These are phyloP conservation scores for Vicia faba DNA, from an alignment of 306 rosid species.

Conservation along the genomic window DNA sequence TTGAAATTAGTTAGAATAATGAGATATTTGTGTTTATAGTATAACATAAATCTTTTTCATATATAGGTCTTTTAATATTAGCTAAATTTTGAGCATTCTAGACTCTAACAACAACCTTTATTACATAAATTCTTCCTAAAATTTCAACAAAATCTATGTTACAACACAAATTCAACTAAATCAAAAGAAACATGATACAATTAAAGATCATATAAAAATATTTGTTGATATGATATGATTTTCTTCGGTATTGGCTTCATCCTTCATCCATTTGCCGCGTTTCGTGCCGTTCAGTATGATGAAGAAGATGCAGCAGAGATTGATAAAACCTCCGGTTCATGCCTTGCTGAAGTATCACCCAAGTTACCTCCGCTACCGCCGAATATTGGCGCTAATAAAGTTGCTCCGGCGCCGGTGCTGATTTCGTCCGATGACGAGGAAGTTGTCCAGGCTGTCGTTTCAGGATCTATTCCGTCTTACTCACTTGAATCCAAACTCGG, in stretches of 20 bases:
- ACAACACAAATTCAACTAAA: too few relatives aligned
- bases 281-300: slow-evolving; percentile 56
- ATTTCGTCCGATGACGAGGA: slow-evolving; percentile 60
- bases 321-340: slow-evolving; percentile 47
- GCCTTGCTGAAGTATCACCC: slow-evolving; percentile 44
- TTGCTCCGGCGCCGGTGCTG: neutral
- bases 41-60: too few relatives aligned
- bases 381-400: neutral
- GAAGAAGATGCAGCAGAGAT: slow-evolving; percentile 48
- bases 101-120: too few relatives aligned
- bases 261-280: slow-evolving; percentile 48
- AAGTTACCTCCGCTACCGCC: slow-evolving; percentile 38
- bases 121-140: too few relatives aligned
- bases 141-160: too few relatives aligned
- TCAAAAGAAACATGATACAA: too few relatives aligned
- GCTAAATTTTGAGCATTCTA: too few relatives aligned
- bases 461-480: slow-evolving; percentile 67
- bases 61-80: too few relatives aligned
- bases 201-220: too few relatives aligned
- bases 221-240: too few relatives aligned
- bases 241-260: slow-evolving; percentile 85
- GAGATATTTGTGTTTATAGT: too few relatives aligned
- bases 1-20: too few relatives aligned
- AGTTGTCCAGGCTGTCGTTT: slow-evolving; percentile 54
- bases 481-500: slow-evolving; percentile 68